Evolutionary conservation across 306 rosid species (phyloP), one percentile per base, ranked within the genome.

Genomic region (Nissolia schottii): DNA sequence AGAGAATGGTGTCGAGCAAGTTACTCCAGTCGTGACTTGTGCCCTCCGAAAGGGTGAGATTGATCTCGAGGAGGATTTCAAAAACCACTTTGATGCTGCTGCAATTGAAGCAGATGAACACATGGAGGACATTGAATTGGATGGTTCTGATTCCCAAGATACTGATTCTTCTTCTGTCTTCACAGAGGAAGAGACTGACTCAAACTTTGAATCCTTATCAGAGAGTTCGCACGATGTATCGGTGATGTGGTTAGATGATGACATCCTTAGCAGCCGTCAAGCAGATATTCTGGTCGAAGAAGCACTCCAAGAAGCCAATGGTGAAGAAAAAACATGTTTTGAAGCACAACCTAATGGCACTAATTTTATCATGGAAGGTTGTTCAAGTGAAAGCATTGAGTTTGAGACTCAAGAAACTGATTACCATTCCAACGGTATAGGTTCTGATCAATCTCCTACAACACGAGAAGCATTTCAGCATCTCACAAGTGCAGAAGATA

Each of bases 381-480:
- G 16, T 45, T 16, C 64, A 22, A 27, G 49, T 49, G 70, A 64
- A 54, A 38, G 62, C 69, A 65, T 74, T 6, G 58, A 64, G 41
- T 32, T 71, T 7, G 70, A 55, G 48, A 68, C 66, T 74, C 77
- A 76, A 62, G 89, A 76, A 60, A 72, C 41, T 19, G 59, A 64
- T 20, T 37, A 73, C 29, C 70, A 10, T 2, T 51, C 70, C 12
- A 73, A 76, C 3, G 55, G 60, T 75, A 22, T n/a, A 69, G 70
- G 56, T 37, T 75, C 25, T 45, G 83, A 80, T 41, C 90, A 76
- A 70, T 59, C 70, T 71, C 74, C 86, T 64, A 57, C 19, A 70
- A 67, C 45, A 3, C 81, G 75, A 23, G 82, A 84, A 67, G 77
- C 45, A 76, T 81, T 71, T 62, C 68, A 77, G 54, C 46, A 69